Evolutionary conservation across 345 rosid species (phyloP).

Genomic region (Stellera chamaejasme): DNA sequence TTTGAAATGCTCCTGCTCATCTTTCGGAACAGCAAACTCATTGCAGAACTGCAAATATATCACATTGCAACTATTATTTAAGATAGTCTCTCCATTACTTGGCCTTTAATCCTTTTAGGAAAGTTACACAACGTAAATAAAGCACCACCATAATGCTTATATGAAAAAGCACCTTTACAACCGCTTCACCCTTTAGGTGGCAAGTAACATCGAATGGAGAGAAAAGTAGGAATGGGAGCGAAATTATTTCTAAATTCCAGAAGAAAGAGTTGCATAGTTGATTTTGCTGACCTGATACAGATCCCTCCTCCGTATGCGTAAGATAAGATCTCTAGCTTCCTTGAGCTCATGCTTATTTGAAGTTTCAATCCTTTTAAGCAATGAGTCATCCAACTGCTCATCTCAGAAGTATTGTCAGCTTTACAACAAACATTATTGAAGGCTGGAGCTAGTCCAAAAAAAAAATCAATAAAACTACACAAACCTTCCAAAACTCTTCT

Average conservation of each 20-base stretch:
- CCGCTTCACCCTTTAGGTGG: too few relatives aligned
- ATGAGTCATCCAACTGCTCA: slow-evolving; percentile 55
- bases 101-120: too few relatives aligned
- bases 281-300: slow-evolving; percentile 41
- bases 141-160: too few relatives aligned
- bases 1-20: slow-evolving; percentile 31
- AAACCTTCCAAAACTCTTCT: slow-evolving; percentile 59
- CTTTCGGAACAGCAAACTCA: slow-evolving; percentile 39
- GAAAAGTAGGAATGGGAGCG: too few relatives aligned
- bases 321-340: slow-evolving; percentile 47
- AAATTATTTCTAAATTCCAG: neutral
- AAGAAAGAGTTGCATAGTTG: neutral
- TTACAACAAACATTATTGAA: slow-evolving; percentile 1
- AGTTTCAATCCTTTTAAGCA: slow-evolving; percentile 42
- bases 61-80: neutral
- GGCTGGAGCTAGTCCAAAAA: neutral
- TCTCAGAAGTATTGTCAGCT: slow-evolving; percentile 2
- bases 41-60: slow-evolving; percentile 35
- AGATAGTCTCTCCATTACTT: too few relatives aligned
- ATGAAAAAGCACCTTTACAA: too few relatives aligned
- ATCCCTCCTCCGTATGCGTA: slow-evolving; percentile 48
- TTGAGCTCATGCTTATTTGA: slow-evolving; percentile 34
- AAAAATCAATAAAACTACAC: slow-evolving; percentile 3
- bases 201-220: too few relatives aligned
- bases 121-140: too few relatives aligned